Base-by-base conservation (phyloP, 371 early-diverging fungal genomes). In the Circinella minor region DNA sequence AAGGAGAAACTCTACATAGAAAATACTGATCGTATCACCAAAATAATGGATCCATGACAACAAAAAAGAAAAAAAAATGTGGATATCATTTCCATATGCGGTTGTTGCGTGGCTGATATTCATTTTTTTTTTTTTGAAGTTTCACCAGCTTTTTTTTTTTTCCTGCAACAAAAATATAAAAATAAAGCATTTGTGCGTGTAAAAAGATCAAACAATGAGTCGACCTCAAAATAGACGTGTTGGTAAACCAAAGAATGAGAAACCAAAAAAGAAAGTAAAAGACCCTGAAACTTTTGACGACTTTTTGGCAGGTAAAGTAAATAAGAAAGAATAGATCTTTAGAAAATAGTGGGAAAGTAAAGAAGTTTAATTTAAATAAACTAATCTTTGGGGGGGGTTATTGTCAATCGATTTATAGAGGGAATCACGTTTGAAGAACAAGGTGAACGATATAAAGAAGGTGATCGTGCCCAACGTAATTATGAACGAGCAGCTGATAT, bases 361-460 rank as follows among this genome's bases (percentile, higher is more conserved):
- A 5, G 51, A 17, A 51, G 51, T 27, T 27, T 27, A 27, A 27
- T 27, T 27, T 27, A 27, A 27, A 27, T 27, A 27, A 27, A 27
- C 27, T 27, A 0, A 27, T 27, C n/a, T n/a, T 27, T 27, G 27
- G 27, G 27, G 27, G 27, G 1, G 27, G 27, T 27, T 27, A 27
- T 27, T 27, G 27, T 27, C 27, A 27, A 36, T 8, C 59, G 34
- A 55, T 43, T 63, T 59, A 17, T 38, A 88, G 90, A 87, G 78
- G 92, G 88, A 17, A 78, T 89, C 47, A 79, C 84, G 49, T 77
- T 81, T 61, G 92, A 92, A 72, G 91, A 90, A 61, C 86, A 90
- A 80, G 93, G 92, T 14, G 90, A 91, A 70, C 83, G 92, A 15
- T 91, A 91, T 74, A 82, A 68, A 1, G 84, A 81, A 47, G 91